A percentile compares a stretch with the other conserved stretches of the same genome.
Evolutionary conservation across 2,329 filamentous ascomycete species (phyloP).

Genomic region (Alternaria longipes): DNA sequence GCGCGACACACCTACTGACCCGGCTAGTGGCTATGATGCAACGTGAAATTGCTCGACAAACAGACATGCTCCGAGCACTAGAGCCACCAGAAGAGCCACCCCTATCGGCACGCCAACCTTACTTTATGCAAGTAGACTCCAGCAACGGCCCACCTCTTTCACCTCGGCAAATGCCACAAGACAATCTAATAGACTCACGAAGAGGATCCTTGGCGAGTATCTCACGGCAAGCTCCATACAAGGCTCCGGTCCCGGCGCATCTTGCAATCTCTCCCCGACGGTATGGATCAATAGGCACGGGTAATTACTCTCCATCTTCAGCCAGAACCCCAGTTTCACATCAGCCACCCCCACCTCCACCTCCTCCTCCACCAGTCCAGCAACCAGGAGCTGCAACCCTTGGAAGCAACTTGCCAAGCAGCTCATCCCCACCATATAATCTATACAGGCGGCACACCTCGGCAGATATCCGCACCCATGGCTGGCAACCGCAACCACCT

Average conservation of each 20-base stretch:
- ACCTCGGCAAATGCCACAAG: conserved; percentile 84
- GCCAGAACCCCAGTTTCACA: conserved; percentile 76
- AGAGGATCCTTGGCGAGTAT: conserved; percentile 68
- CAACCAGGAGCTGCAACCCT: conserved; percentile 66
- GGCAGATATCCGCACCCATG: conserved; percentile 82
- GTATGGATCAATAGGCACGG: conserved; percentile 85
- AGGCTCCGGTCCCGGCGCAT: conserved; percentile 82
- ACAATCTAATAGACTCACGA: conserved; percentile 71
- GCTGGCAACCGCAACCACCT: conserved; percentile 68
- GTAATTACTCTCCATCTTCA: conserved; percentile 74
- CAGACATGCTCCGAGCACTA: conserved; percentile 64
- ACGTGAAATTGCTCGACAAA: conserved; percentile 69
- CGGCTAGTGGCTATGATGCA: conserved; percentile 62
- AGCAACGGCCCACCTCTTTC: conserved; percentile 76
- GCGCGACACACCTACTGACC: conserved; percentile 34
- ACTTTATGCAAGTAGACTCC: conserved; percentile 54
- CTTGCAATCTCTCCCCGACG: conserved; percentile 80
- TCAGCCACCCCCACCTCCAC: conserved; percentile 62
- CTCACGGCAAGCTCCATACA: conserved; percentile 72
- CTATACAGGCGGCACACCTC: conserved; percentile 89
- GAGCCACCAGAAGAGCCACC: conserved; percentile 70
- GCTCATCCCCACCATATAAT: conserved; percentile 67
- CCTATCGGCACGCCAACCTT: conserved; percentile 64
- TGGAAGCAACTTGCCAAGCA: conserved; percentile 49
- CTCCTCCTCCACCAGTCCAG: conserved; percentile 65